Evolutionary conservation across 352 stramenopile species (phyloP), one percentile per base, ranked within the genome.

Genomic region (Phytophthora podocarpi): DNA sequence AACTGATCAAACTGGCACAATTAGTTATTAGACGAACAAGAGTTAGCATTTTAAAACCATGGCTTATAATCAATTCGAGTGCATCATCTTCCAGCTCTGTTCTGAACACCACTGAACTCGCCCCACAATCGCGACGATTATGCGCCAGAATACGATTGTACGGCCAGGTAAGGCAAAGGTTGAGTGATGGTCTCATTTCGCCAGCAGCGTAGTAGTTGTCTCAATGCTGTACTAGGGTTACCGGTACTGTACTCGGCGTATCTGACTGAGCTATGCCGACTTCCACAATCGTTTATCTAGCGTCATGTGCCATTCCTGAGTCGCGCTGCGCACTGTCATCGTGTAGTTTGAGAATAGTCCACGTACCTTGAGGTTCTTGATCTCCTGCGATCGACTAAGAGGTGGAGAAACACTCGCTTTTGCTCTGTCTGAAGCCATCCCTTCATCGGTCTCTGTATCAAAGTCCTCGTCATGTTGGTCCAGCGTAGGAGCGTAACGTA

Each of bases 271-370:
- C 1, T 58, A 69, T 0, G 34, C 18, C 15, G 65, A 61, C 8
- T 43, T 42, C 64, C 59, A 69, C 11, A 89, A 55, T 1, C 65
- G 54, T 1, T 66, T 76, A 48, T 85, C 72, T 26, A 85, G 65
- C 15, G 64, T 49, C 24, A 89, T 74, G 54, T 71, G 65, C 79
- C 79, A 89, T 35, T 77, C 32, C 45, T 86, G 76, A 35, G 63
- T 78, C 16, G 67, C 28, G 20, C 74, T 78, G 13, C 52, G 59
- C 32, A 86, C 43, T 0, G 66, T 67, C 23, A 59, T 69, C 0
- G 52, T 73, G 51, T 76, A 89, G 11, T 67, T 76, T 0, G 48
- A 67, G 35, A 74, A 80, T 2, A 72, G 35, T 5, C 59, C 68
- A 48, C 63, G 49, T 3, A 26, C 32, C 28, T 74, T 57, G 1